Evolutionary conservation across 805 yeast species (phyloP).

Genomic region (Cyberlindnera veronae): DNA sequence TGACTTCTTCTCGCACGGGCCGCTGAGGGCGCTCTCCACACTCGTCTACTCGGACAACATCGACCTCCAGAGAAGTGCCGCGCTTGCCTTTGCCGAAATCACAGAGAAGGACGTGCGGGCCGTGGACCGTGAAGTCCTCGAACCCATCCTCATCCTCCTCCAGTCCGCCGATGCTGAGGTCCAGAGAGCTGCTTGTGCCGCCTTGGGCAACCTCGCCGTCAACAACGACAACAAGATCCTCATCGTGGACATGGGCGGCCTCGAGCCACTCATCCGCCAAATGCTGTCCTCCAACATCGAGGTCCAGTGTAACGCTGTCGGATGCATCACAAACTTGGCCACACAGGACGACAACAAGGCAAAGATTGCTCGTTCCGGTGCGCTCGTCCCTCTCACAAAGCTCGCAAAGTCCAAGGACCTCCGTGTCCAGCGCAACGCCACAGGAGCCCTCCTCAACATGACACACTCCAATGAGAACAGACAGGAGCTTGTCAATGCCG

Average conservation of each 20-base stretch:
- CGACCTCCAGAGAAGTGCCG: slow-evolving; percentile 94
- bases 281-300: slow-evolving; percentile 97
- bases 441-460: slow-evolving; percentile 97
- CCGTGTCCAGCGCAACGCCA: slow-evolving; percentile 96
- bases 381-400: slow-evolving; percentile 89
- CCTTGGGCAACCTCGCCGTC: slow-evolving; percentile 96
- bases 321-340: slow-evolving; percentile 96
- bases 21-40: slow-evolving; percentile 84
- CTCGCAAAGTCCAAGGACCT: slow-evolving; percentile 91
- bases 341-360: slow-evolving; percentile 97
- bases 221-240: slow-evolving; percentile 90
- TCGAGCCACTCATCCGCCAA: slow-evolving; percentile 93
- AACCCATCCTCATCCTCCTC: slow-evolving; percentile 84
- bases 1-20: slow-evolving; percentile 84
- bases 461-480: slow-evolving; percentile 96
- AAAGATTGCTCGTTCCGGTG: slow-evolving; percentile 94
- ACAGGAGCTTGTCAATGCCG: slow-evolving; percentile 94
- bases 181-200: slow-evolving; percentile 98
- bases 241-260: slow-evolving; percentile 97
- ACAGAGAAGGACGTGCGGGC: slow-evolving; percentile 94
- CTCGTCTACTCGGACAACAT: slow-evolving; percentile 92
- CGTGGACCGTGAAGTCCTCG: slow-evolving; percentile 86
- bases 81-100: slow-evolving; percentile 96
- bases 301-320: slow-evolving; percentile 98
- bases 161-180: slow-evolving; percentile 91